Evolutionary conservation across 352 stramenopile genomes (phyloP).

Genomic region (Pythium rishiriense): DNA sequence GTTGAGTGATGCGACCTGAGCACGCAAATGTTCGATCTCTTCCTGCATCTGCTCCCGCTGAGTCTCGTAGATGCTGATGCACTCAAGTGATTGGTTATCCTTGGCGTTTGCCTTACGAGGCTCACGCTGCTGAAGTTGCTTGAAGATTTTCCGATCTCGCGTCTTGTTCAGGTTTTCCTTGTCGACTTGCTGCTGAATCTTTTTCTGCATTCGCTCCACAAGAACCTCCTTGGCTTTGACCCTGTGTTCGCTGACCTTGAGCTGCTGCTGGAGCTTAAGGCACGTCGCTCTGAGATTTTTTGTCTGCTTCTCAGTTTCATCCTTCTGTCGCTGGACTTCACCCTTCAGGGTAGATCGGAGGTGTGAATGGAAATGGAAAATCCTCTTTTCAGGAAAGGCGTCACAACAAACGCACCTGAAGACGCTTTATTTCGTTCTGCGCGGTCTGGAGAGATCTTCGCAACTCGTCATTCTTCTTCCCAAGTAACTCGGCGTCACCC

Average conservation of each 20-base stretch:
- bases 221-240: constrained; percentile 87
- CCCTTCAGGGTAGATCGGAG: constrained; percentile 28
- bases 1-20: constrained; percentile 60
- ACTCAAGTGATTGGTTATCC: constrained; percentile 69
- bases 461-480: constrained; percentile 53
- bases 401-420: constrained; percentile 40
- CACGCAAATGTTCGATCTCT: constrained; percentile 67
- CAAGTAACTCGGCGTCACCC: constrained; percentile 38
- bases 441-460: constrained; percentile 47
- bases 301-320: constrained; percentile 43
- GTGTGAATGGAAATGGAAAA: background rate
- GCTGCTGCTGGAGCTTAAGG: constrained; percentile 74
- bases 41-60: constrained; percentile 73
- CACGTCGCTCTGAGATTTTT: constrained; percentile 68
- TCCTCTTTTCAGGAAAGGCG: background rate
- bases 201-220: constrained; percentile 79
- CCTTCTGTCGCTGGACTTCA: constrained; percentile 47
- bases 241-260: constrained; percentile 85
- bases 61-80: constrained; percentile 68
- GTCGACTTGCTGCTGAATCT: constrained; percentile 77
- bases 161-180: constrained; percentile 66
- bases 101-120: constrained; percentile 50
- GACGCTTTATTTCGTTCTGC: constrained; percentile 49
- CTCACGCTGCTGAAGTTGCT: constrained; percentile 66
- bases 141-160: constrained; percentile 59